These are phyloP conservation scores for Cutaneotrichosporon cavernicola DNA, from an alignment of 1,284 basidiomycete genomes.

Conservation along the genomic window DNA sequence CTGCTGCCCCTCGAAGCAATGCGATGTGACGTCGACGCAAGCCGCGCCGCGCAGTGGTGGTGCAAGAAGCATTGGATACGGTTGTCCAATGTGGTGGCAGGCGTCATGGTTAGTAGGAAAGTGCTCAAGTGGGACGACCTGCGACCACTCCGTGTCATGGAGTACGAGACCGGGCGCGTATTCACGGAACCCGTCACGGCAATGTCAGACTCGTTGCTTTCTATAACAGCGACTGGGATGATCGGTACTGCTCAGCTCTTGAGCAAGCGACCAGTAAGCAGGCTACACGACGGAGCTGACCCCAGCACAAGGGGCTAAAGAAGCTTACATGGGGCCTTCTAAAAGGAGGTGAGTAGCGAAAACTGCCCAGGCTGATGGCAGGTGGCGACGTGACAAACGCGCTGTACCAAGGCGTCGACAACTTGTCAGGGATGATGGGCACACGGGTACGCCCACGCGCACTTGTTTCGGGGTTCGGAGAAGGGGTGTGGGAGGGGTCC, in stretches of 20 bases:
- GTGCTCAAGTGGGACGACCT: slow-evolving; percentile 56
- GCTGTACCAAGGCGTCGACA: slow-evolving; percentile 57
- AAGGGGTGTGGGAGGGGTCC: slow-evolving; percentile 57
- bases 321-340: slow-evolving; percentile 4
- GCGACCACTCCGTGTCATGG: slow-evolving; percentile 55
- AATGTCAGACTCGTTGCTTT: slow-evolving; percentile 34
- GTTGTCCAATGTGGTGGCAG: slow-evolving; percentile 60
- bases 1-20: slow-evolving; percentile 65
- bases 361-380: neutral
- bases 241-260: slow-evolving; percentile 52
- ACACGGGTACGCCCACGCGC: slow-evolving; percentile 54
- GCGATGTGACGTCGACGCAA: slow-evolving; percentile 62
- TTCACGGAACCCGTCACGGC: slow-evolving; percentile 5
- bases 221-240: slow-evolving; percentile 56
- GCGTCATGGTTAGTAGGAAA: slow-evolving; percentile 57
- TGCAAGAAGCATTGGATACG: slow-evolving; percentile 59
- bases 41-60: slow-evolving; percentile 62
- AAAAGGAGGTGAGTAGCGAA: slow-evolving; percentile 5
- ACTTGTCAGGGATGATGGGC: slow-evolving; percentile 56
- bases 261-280: slow-evolving; percentile 49
- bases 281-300: neutral
- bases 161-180: slow-evolving; percentile 4
- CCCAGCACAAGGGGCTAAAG: neutral
- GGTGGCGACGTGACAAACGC: slow-evolving; percentile 53
- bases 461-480: slow-evolving; percentile 54